Conservation (phyloP, 441 rosid genomes). For the Manihot esculenta region DNA sequence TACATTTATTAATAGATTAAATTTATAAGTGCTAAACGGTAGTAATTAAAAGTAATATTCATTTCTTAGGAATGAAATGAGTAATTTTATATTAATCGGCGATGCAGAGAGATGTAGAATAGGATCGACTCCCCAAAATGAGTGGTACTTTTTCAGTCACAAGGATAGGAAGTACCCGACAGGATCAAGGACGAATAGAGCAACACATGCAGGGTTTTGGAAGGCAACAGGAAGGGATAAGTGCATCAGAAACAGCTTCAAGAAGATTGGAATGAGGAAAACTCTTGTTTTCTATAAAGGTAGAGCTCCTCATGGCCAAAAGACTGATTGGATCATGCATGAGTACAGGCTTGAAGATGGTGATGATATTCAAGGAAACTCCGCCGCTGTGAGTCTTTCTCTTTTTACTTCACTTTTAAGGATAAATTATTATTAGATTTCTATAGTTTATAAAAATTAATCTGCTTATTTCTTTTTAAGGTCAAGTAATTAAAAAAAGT, state of each 20-base stretch:
- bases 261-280: slow-evolving; percentile 97
- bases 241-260: slow-evolving; percentile 68
- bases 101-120: slow-evolving; percentile 79
- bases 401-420: no score
- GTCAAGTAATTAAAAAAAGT: no score
- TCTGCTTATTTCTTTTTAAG: no score
- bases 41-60: no score
- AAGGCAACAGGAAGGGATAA: slow-evolving; percentile 97
- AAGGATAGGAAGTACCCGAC: slow-evolving; percentile 95
- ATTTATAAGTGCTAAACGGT: no score
- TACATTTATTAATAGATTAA: no score
- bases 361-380: slow-evolving; percentile 54
- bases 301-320: slow-evolving; percentile 95
- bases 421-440: no score
- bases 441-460: no score
- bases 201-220: slow-evolving; percentile 94
- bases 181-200: slow-evolving; percentile 92
- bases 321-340: slow-evolving; percentile 99
- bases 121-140: slow-evolving; percentile 88
- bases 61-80: no score
- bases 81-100: background rate
- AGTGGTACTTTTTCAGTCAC: slow-evolving; percentile 95
- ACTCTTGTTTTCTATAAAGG: slow-evolving; percentile 95
- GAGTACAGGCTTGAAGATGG: slow-evolving; percentile 90
- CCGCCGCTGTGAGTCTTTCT: slow-evolving; percentile 42